Percentiles rank a stretch among this genome's conserved stretches.
These are phyloP conservation scores for Starmerella cellae DNA, from an alignment of 805 yeast genomes.

Conservation along the genomic window DNA sequence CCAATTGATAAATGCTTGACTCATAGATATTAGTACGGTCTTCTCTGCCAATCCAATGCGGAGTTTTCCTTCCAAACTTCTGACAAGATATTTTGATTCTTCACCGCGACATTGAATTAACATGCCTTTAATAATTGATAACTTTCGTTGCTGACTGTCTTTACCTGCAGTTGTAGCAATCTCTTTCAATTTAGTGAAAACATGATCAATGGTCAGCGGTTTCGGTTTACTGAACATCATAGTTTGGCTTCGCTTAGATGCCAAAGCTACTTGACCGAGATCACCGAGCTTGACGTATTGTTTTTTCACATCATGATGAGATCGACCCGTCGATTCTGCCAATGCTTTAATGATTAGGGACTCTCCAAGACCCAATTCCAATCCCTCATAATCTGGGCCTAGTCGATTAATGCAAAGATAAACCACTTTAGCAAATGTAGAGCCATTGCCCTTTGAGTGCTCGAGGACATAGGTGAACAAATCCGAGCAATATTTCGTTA, in stretches of 20 bases:
- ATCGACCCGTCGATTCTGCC: conserved; percentile 78
- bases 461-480: conserved; percentile 54
- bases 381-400: conserved; percentile 93
- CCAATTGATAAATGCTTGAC: conserved; percentile 63
- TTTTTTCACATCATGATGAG: conserved; percentile 51
- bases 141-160: conserved; percentile 68
- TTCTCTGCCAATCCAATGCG: conserved; percentile 92
- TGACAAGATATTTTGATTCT: conserved; percentile 81
- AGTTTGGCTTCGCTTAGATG: conserved; percentile 72
- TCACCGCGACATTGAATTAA: conserved; percentile 70
- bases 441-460: conserved; percentile 32
- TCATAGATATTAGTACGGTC: conserved; percentile 68
- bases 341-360: conserved; percentile 76
- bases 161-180: conserved; percentile 72
- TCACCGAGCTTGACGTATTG: conserved; percentile 78
- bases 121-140: conserved; percentile 66
- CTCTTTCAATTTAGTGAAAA: conserved; percentile 56
- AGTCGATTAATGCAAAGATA: conserved; percentile 76
- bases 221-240: conserved; percentile 80
- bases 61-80: conserved; percentile 84
- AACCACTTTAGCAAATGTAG: conserved; percentile 51
- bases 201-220: conserved; percentile 57
- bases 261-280: conserved; percentile 75
- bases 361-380: conserved; percentile 91
- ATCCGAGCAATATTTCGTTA: conserved; percentile 58